A percentile compares a stretch with the other conserved stretches of the same genome.
These are phyloP conservation scores for Ophiobolus disseminans DNA, from an alignment of 2,329 filamentous ascomycete genomes.

Conservation along the genomic window DNA sequence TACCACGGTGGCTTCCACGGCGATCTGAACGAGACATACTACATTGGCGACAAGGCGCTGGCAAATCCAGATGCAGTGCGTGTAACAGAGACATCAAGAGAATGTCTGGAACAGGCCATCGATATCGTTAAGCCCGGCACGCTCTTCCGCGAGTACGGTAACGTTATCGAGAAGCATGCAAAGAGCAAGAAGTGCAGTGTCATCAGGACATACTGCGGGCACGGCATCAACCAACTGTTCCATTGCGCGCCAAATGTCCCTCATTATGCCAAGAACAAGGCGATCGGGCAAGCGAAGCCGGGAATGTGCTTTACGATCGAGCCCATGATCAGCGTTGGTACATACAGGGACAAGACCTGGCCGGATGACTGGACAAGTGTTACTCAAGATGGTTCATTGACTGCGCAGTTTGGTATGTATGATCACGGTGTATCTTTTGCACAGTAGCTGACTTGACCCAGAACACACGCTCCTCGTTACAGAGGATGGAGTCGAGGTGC, in stretches of 20 bases:
- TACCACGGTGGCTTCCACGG: slow-evolving; percentile 96
- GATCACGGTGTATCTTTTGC: neutral
- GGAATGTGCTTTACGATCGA: slow-evolving; percentile 99
- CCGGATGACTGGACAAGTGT: slow-evolving; percentile 98
- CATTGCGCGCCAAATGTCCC: slow-evolving; percentile 93
- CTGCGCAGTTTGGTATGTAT: slow-evolving; percentile 85
- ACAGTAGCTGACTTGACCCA: slow-evolving; percentile 36
- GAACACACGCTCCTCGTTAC: slow-evolving; percentile 87
- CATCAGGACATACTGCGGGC: slow-evolving; percentile 94
- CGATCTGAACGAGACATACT: slow-evolving; percentile 98
- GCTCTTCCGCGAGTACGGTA: slow-evolving; percentile 90
- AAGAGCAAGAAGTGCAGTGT: slow-evolving; percentile 86
- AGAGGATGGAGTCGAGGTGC: slow-evolving; percentile 79
- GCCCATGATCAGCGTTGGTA: slow-evolving; percentile 95
- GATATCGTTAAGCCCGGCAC: slow-evolving; percentile 91
- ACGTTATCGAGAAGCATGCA: slow-evolving; percentile 93
- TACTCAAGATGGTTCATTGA: slow-evolving; percentile 85
- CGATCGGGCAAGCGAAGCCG: slow-evolving; percentile 88
- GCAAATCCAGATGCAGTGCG: slow-evolving; percentile 86
- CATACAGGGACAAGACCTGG: slow-evolving; percentile 93
- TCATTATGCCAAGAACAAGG: slow-evolving; percentile 98
- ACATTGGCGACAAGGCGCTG: slow-evolving; percentile 87
- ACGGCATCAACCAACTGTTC: slow-evolving; percentile 93
- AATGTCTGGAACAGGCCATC: slow-evolving; percentile 90
- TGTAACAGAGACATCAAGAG: slow-evolving; percentile 87